Evolutionary conservation across 208 protist genomes (phyloP).

Genomic region (Dictyostelium gargantuum): DNA sequence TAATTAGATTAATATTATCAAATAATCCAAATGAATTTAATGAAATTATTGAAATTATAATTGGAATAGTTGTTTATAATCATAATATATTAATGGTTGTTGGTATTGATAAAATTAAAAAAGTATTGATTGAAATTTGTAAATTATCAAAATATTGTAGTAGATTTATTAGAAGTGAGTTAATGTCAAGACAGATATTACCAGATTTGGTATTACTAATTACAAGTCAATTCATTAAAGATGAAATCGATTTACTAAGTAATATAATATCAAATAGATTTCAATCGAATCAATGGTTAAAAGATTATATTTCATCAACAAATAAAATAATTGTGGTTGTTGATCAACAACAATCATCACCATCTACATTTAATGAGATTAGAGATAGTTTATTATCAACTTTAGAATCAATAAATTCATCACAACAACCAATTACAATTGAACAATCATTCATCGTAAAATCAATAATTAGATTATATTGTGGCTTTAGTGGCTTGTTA

Average conservation of each 20-base stretch:
- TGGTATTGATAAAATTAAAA: slow-evolving; percentile 1
- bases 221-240: background rate
- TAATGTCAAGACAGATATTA: background rate
- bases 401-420: background rate
- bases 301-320: background rate
- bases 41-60: slow-evolving; percentile 23
- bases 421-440: background rate
- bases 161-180: background rate
- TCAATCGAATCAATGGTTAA: slow-evolving; percentile 23
- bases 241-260: slow-evolving; percentile 28
- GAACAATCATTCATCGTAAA: background rate
- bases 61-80: background rate
- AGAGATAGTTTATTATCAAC: slow-evolving; percentile 11
- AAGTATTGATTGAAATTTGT: slow-evolving; percentile 12
- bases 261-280: slow-evolving; percentile 27
- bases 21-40: slow-evolving; percentile 13
- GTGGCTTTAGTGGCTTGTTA: slow-evolving; percentile 25
- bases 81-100: background rate
- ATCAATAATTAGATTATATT: slow-evolving; percentile 52
- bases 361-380: slow-evolving; percentile 4
- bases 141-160: background rate
- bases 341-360: background rate
- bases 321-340: too few relatives aligned
- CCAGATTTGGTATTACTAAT: slow-evolving; percentile 26
- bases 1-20: background rate